These are phyloP conservation scores for Heterobasidion irregulare DNA, from an alignment of 1,284 basidiomycete species.

Conservation along the genomic window DNA sequence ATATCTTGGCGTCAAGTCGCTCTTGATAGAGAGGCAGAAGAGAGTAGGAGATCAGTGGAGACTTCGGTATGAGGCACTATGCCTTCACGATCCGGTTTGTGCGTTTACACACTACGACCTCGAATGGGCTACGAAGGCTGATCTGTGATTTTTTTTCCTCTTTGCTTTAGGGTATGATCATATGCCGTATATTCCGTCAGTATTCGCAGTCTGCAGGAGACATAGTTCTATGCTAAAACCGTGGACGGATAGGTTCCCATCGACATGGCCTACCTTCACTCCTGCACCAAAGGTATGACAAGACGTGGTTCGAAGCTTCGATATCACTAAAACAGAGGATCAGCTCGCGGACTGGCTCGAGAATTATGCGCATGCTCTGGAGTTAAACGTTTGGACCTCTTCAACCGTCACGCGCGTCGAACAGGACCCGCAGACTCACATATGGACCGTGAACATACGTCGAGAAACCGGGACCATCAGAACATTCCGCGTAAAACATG, in stretches of 20 bases:
- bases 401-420: slow-evolving; percentile 33
- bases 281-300: slow-evolving; percentile 41
- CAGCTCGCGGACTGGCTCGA: slow-evolving; percentile 67
- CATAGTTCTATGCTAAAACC: background rate
- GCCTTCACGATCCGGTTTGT: slow-evolving; percentile 61
- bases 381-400: slow-evolving; percentile 60
- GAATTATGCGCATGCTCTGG: slow-evolving; percentile 53
- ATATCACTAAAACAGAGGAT: slow-evolving; percentile 15
- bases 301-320: background rate
- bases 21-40: slow-evolving; percentile 46
- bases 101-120: slow-evolving; percentile 18
- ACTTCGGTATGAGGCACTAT: slow-evolving; percentile 49
- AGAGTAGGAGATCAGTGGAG: slow-evolving; percentile 56
- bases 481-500: slow-evolving; percentile 43
- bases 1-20: slow-evolving; percentile 37
- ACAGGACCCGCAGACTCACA: slow-evolving; percentile 36
- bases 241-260: slow-evolving; percentile 35
- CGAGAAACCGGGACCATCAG: slow-evolving; percentile 32
- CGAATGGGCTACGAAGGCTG: background rate
- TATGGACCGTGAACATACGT: slow-evolving; percentile 47
- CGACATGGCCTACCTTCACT: slow-evolving; percentile 54
- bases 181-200: slow-evolving; percentile 46
- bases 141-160: background rate
- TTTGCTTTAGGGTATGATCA: slow-evolving; percentile 14
- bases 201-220: background rate